Conservation (phyloP, 1,284 basidiomycete species). For the Ceratobasidium sp. region DNA sequence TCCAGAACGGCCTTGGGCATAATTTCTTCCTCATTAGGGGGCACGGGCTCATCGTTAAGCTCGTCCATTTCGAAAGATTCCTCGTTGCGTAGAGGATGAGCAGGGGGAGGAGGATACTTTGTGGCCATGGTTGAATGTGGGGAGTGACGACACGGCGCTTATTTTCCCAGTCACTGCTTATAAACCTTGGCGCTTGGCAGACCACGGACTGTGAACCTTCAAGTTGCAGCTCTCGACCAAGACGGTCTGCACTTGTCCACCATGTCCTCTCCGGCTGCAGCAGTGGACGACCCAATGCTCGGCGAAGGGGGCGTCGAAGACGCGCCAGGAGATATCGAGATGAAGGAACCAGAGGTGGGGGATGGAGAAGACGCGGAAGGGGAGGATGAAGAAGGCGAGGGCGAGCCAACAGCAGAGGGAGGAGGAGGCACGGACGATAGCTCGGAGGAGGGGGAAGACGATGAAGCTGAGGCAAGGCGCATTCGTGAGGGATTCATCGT, state of each 20-base stretch:
- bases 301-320: conserved; percentile 24
- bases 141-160: conserved; percentile 31
- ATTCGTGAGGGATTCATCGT: conserved; percentile 88
- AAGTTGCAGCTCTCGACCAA: conserved; percentile 34
- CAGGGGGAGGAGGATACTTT: conserved; percentile 7
- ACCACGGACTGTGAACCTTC: conserved; percentile 27
- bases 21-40: not conserved
- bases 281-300: conserved; percentile 21
- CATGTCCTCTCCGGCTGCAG: conserved; percentile 31
- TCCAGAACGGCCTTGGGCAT: conserved; percentile 35
- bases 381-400: conserved; percentile 48
- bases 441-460: conserved; percentile 86
- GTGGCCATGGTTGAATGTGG: conserved; percentile 13
- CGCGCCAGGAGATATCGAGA: conserved; percentile 43
- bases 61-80: conserved; percentile 40
- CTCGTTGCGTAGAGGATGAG: conserved; percentile 24
- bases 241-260: conserved; percentile 30
- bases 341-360: conserved; percentile 36
- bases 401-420: conserved; percentile 48
- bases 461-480: conserved; percentile 81
- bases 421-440: conserved; percentile 71
- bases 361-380: conserved; percentile 43
- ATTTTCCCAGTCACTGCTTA: not conserved
- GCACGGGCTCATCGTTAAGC: not conserved
- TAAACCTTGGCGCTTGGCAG: conserved; percentile 1